Percentiles rank a stretch among this genome's conserved stretches.
Evolutionary conservation across 2,329 filamentous ascomycete species (phyloP).

Genomic region (Penicillium sp.): DNA sequence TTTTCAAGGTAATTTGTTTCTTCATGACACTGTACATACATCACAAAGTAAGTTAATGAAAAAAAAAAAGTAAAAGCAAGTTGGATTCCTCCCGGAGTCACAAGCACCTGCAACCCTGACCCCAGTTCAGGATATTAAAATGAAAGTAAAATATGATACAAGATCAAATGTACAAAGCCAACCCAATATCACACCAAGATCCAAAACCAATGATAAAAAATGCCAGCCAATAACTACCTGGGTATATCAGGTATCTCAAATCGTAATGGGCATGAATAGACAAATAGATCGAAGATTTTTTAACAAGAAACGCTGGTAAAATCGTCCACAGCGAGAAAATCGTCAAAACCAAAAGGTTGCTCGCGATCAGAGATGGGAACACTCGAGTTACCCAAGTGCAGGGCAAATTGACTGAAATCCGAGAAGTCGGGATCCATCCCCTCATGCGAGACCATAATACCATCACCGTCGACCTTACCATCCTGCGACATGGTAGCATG

Average conservation of each 20-base stretch:
- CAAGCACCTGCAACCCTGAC: background rate
- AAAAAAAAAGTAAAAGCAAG: constrained; percentile 24
- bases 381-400: constrained; percentile 27
- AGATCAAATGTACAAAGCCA: constrained; percentile 5
- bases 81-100: background rate
- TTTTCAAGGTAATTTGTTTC: background rate
- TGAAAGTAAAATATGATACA: constrained; percentile 5
- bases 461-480: constrained; percentile 22
- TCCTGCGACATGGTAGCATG: constrained; percentile 1
- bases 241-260: constrained; percentile 12
- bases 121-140: constrained; percentile 1
- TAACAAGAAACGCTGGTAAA: constrained; percentile 30
- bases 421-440: constrained; percentile 33
- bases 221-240: constrained; percentile 1
- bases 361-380: constrained; percentile 25
- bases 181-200: background rate
- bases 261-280: constrained; percentile 18
- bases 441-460: constrained; percentile 29
- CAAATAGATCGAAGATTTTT: constrained; percentile 16
- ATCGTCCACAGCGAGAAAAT: constrained; percentile 35
- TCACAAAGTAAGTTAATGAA: constrained; percentile 15
- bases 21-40: constrained; percentile 1
- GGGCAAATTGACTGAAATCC: constrained; percentile 36
- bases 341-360: constrained; percentile 30
- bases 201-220: constrained; percentile 10